Percentiles rank a stretch among this genome's conserved stretches.
Evolutionary conservation across 148 eudicot species (phyloP).

Genomic region (Nepenthes gracilis): DNA sequence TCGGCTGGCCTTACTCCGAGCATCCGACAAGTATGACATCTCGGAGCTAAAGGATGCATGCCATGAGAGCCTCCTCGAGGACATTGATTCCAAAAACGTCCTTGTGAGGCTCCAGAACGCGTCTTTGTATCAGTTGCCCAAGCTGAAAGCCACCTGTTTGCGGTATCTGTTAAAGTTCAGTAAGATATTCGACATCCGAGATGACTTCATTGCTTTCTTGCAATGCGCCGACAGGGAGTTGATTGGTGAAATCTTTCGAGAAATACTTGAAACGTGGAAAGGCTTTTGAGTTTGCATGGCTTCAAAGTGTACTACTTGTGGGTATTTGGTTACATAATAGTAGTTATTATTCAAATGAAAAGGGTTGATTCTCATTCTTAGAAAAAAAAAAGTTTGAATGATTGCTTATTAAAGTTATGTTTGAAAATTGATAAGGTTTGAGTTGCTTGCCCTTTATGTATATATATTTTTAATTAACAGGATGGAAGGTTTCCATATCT

Average conservation of each 20-base stretch:
- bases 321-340: too few relatives aligned
- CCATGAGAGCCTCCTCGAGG: slow-evolving; percentile 74
- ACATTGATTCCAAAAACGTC: slow-evolving; percentile 67
- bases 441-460: too few relatives aligned
- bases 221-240: slow-evolving; percentile 70
- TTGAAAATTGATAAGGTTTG: too few relatives aligned
- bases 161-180: slow-evolving; percentile 78
- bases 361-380: too few relatives aligned
- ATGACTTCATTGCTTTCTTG: slow-evolving; percentile 61
- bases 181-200: slow-evolving; percentile 67
- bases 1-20: slow-evolving; percentile 55
- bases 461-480: too few relatives aligned
- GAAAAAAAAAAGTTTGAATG: too few relatives aligned
- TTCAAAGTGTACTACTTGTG: too few relatives aligned
- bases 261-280: slow-evolving; percentile 81
- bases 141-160: slow-evolving; percentile 61
- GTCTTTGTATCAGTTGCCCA: slow-evolving; percentile 51
- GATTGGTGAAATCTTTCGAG: slow-evolving; percentile 59
- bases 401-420: too few relatives aligned
- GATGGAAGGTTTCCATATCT: too few relatives aligned
- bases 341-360: too few relatives aligned
- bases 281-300: slow-evolving; percentile 40
- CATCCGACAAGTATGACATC: slow-evolving; percentile 84
- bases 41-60: slow-evolving; percentile 75
- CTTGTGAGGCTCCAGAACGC: slow-evolving; percentile 76